Conservation (phyloP, 1,284 basidiomycete species). For the Lignosus rhinocerotis region DNA sequence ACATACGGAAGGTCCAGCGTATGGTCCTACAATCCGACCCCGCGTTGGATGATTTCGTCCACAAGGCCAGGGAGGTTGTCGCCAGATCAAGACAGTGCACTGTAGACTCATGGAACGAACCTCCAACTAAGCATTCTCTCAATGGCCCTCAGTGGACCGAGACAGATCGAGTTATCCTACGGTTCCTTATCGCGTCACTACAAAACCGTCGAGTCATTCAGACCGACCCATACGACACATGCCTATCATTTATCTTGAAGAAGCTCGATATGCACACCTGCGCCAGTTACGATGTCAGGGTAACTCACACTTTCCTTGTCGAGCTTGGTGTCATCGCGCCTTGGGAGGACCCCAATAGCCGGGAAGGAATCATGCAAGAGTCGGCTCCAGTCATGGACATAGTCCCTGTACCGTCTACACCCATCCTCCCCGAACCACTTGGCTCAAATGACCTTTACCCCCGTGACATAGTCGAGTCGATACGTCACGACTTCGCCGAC, state of each 20-base stretch:
- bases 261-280: conserved; percentile 43
- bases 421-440: conserved; percentile 30
- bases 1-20: conserved; percentile 51
- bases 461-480: conserved; percentile 57
- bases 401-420: conserved; percentile 13
- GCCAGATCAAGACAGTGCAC: conserved; percentile 31
- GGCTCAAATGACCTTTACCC: conserved; percentile 61
- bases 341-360: conserved; percentile 66
- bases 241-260: conserved; percentile 65
- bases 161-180: conserved; percentile 65
- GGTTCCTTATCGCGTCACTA: conserved; percentile 66
- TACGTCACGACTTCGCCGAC: conserved; percentile 86
- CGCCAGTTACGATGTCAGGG: conserved; percentile 35
- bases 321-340: conserved; percentile 73
- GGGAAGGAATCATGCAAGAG: conserved; percentile 18
- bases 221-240: conserved; percentile 56
- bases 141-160: conserved; percentile 39
- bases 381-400: conserved; percentile 11
- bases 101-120: conserved; percentile 34
- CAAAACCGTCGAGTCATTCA: conserved; percentile 64
- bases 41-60: conserved; percentile 55
- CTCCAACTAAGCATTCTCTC: conserved; percentile 36
- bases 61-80: conserved; percentile 55
- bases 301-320: conserved; percentile 43
- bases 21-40: conserved; percentile 50